Percentiles rank a stretch among this genome's conserved stretches.
Evolutionary conservation across 805 yeast species (phyloP).

Genomic region (Blastobotrys chiropterorum): DNA sequence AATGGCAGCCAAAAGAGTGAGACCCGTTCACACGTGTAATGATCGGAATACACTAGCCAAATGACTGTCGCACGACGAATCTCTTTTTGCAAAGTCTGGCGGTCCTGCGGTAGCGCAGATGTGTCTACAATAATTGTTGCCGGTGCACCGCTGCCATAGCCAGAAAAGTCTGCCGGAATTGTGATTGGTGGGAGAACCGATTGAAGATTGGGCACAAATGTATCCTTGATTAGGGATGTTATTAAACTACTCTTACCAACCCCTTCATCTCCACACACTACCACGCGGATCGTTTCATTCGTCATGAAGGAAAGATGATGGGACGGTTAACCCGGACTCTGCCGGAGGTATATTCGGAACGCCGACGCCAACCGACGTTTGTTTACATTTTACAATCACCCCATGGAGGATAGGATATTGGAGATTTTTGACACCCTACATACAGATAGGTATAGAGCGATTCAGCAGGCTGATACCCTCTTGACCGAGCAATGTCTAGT

Average conservation of each 20-base stretch:
- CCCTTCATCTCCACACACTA: slow-evolving; percentile 90
- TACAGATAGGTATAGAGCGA: neutral
- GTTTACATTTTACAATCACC: neutral
- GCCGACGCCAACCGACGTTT: neutral
- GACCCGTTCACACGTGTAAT: slow-evolving; percentile 87
- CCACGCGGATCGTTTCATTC: slow-evolving; percentile 52
- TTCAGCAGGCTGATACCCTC: neutral
- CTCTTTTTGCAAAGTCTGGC: slow-evolving; percentile 56
- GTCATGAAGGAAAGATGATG: slow-evolving; percentile 7
- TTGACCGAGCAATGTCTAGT: slow-evolving; percentile 1
- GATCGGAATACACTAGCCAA: slow-evolving; percentile 91
- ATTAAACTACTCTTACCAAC: slow-evolving; percentile 46
- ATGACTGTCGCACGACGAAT: slow-evolving; percentile 83
- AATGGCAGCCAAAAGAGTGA: slow-evolving; percentile 92
- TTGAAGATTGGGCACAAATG: slow-evolving; percentile 69
- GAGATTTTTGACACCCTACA: neutral
- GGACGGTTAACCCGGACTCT: too few relatives aligned
- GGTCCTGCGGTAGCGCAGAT: slow-evolving; percentile 49
- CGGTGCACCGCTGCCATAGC: slow-evolving; percentile 52
- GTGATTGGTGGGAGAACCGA: slow-evolving; percentile 77
- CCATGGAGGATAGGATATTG: slow-evolving; percentile 4
- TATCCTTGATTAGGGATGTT: slow-evolving; percentile 74
- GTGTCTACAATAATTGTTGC: slow-evolving; percentile 79
- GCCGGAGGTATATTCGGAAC: neutral
- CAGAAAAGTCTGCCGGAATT: slow-evolving; percentile 66